Percentiles rank a stretch among this genome's conserved stretches.
Conservation (phyloP, 1,139 yeast genomes). For the Scheffersomyces lignicola region DNA sequence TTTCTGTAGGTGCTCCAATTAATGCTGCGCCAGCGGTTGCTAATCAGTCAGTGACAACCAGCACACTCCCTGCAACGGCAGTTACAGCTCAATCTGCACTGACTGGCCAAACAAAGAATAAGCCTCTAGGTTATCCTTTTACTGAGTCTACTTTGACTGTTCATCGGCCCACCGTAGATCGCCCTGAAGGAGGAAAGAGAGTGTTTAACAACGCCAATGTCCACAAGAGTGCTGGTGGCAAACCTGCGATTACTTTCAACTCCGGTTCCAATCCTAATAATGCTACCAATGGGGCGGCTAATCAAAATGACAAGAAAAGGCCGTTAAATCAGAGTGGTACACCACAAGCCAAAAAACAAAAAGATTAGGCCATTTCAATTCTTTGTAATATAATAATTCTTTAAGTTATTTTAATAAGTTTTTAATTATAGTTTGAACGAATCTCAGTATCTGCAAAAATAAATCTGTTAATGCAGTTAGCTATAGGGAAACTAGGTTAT, state of each 20-base stretch:
- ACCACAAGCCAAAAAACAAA: neutral
- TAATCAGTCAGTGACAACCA: conserved; percentile 7
- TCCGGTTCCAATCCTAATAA: neutral
- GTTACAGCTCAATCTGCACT: conserved; percentile 7
- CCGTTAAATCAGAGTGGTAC: neutral
- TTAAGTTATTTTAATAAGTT: too few species aligned
- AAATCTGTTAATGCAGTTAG: too few species aligned
- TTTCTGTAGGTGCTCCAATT: too few species aligned
- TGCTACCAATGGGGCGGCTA: too few species aligned
- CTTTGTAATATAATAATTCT: too few species aligned
- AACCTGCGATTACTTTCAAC: conserved; percentile 1
- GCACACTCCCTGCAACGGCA: conserved; percentile 6
- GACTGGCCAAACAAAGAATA: conserved; percentile 1
- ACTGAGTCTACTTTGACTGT: conserved; percentile 35
- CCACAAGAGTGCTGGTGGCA: neutral
- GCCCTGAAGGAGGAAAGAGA: conserved; percentile 9
- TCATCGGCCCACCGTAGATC: conserved; percentile 24
- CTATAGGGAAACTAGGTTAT: too few species aligned
- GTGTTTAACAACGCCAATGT: neutral
- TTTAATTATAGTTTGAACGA: too few species aligned
- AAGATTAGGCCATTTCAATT: too few species aligned
- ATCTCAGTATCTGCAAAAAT: too few species aligned
- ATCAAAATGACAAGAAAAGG: neutral
- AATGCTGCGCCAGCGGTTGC: too few species aligned
- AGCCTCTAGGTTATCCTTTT: conserved; percentile 22